Conservation (phyloP, 805 yeast genomes). For the Cyberlindnera maritima region DNA sequence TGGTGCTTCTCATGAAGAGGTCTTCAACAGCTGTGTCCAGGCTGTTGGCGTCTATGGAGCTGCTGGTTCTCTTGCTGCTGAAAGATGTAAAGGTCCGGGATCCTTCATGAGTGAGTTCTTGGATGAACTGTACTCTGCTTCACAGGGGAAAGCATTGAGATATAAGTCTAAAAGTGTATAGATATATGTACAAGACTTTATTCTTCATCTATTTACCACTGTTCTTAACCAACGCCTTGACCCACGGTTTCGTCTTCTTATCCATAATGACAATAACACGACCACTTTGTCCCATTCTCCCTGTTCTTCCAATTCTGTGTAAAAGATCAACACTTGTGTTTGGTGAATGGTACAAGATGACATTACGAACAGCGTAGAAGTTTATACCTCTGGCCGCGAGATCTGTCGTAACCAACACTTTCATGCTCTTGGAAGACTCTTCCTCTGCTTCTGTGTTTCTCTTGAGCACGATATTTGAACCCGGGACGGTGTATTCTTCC, state of each 20-base stretch:
- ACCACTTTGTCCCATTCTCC: constrained; percentile 87
- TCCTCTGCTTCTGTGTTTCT: constrained; percentile 1
- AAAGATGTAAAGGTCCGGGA: constrained; percentile 5
- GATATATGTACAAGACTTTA: neutral
- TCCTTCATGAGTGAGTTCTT: constrained; percentile 5
- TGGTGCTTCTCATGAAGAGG: neutral
- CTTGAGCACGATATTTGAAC: constrained; percentile 33
- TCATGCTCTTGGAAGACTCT: constrained; percentile 36
- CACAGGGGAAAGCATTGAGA: neutral
- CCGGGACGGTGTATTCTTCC: constrained; percentile 28
- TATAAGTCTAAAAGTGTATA: neutral
- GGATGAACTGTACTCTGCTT: constrained; percentile 2
- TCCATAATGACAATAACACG: constrained; percentile 79
- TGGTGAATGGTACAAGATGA: constrained; percentile 84
- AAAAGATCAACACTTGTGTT: constrained; percentile 79
- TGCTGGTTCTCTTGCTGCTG: constrained; percentile 2
- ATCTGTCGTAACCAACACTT: constrained; percentile 84
- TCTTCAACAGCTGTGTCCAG: neutral
- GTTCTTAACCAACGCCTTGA: constrained; percentile 54
- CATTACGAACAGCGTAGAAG: constrained; percentile 76
- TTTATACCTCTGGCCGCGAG: constrained; percentile 87
- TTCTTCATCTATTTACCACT: constrained; percentile 21
- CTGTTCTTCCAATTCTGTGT: constrained; percentile 93
- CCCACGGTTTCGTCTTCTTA: constrained; percentile 70
- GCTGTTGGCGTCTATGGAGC: neutral